These are phyloP conservation scores for Colletotrichum euphorbiae DNA, from an alignment of 2,329 filamentous ascomycete species.

Conservation along the genomic window DNA sequence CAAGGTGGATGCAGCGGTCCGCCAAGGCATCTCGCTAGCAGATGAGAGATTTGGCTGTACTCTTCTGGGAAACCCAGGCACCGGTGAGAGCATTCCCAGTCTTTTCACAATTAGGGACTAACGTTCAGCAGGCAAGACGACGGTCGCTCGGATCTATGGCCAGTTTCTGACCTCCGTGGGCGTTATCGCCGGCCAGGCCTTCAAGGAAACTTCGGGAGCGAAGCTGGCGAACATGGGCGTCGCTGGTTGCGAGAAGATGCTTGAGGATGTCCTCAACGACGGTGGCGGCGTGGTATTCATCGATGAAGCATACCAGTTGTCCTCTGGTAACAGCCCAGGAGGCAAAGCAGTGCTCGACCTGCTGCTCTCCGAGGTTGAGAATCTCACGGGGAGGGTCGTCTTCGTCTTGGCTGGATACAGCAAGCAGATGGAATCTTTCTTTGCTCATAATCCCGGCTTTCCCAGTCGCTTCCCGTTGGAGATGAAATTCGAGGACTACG, in stretches of 20 bases:
- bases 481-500: slow-evolving; percentile 77
- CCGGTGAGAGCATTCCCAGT: slow-evolving; percentile 59
- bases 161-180: slow-evolving; percentile 72
- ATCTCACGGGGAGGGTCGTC: slow-evolving; percentile 74
- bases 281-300: slow-evolving; percentile 80
- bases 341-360: slow-evolving; percentile 76
- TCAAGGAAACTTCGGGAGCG: slow-evolving; percentile 77
- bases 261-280: slow-evolving; percentile 60
- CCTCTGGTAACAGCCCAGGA: slow-evolving; percentile 66
- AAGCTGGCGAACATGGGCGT: slow-evolving; percentile 73
- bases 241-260: slow-evolving; percentile 63
- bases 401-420: slow-evolving; percentile 81
- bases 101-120: slow-evolving; percentile 1
- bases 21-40: slow-evolving; percentile 67
- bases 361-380: slow-evolving; percentile 79
- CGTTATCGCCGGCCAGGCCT: slow-evolving; percentile 68
- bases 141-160: slow-evolving; percentile 77
- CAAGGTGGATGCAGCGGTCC: slow-evolving; percentile 68
- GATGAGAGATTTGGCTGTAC: slow-evolving; percentile 71
- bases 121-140: slow-evolving; percentile 69
- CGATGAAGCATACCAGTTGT: slow-evolving; percentile 82
- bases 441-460: slow-evolving; percentile 78
- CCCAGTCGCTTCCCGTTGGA: slow-evolving; percentile 74
- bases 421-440: slow-evolving; percentile 82
- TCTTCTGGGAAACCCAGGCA: slow-evolving; percentile 80